Evolutionary conservation across 2,329 filamentous ascomycete genomes (phyloP).

Genomic region (Coleophoma eucalyptorum): DNA sequence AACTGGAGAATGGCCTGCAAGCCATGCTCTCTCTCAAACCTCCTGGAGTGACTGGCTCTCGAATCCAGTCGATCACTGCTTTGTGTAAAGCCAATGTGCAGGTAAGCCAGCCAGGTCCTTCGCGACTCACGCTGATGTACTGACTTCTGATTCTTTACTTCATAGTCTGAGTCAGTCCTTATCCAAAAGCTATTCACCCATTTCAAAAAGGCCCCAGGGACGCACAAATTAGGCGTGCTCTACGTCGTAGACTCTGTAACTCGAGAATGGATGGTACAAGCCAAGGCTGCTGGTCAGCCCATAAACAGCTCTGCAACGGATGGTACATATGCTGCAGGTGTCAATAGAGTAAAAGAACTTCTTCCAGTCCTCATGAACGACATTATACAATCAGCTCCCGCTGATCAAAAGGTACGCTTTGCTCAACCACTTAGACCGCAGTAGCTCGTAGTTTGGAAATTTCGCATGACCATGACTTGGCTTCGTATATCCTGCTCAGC

Average conservation of each 20-base stretch:
- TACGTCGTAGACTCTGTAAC: constrained; percentile 99
- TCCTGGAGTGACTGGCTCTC: constrained; percentile 89
- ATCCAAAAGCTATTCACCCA: constrained; percentile 96
- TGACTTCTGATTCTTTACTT: not conserved
- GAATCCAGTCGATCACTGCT: constrained; percentile 81
- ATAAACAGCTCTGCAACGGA: constrained; percentile 78
- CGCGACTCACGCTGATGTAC: too few species aligned
- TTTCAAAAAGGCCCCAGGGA: constrained; percentile 90
- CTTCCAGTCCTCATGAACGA: constrained; percentile 94
- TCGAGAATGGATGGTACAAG: constrained; percentile 96
- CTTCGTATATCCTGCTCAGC: constrained; percentile 8
- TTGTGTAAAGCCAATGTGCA: constrained; percentile 88
- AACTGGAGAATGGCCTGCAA: constrained; percentile 85
- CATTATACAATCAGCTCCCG: constrained; percentile 81
- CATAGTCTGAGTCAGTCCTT: constrained; percentile 85
- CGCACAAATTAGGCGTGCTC: constrained; percentile 97
- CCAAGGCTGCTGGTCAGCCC: constrained; percentile 79
- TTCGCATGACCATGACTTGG: not conserved
- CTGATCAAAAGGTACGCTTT: constrained; percentile 91
- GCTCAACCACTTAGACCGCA: constrained; percentile 17
- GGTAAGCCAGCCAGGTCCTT: constrained; percentile 50
- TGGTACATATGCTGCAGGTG: constrained; percentile 91
- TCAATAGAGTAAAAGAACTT: constrained; percentile 94
- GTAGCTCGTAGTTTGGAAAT: constrained; percentile 7
- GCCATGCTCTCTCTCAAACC: constrained; percentile 89